These are phyloP conservation scores for Lachnellula hyalina DNA, from an alignment of 2,329 filamentous ascomycete species.

Conservation along the genomic window DNA sequence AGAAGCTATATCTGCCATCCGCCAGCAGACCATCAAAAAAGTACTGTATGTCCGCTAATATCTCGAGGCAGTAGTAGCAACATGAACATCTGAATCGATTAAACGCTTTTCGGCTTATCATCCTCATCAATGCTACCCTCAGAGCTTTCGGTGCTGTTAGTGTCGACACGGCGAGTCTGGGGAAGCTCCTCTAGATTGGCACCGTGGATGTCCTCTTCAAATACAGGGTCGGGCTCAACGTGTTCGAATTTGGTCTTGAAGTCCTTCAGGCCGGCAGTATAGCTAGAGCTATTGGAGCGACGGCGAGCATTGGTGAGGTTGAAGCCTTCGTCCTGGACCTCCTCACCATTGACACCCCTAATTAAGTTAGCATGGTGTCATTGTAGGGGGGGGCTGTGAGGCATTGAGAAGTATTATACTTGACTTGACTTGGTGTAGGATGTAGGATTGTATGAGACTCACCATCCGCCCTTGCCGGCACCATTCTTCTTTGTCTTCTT, in stretches of 20 bases:
- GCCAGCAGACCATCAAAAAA: constrained; percentile 17
- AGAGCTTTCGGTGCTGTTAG: constrained; percentile 34
- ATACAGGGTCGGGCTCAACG: constrained; percentile 83
- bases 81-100: constrained; percentile 12
- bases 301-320: constrained; percentile 81
- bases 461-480: constrained; percentile 91
- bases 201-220: constrained; percentile 81
- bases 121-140: constrained; percentile 30
- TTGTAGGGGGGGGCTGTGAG: neutral
- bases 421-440: neutral
- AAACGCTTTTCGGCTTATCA: constrained; percentile 38
- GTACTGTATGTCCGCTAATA: constrained; percentile 18
- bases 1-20: constrained; percentile 20
- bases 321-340: constrained; percentile 78
- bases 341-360: constrained; percentile 80
- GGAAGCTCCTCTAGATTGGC: constrained; percentile 34
- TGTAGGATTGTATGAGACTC: constrained; percentile 35
- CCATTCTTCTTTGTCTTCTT: constrained; percentile 97
- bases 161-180: constrained; percentile 27
- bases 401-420: constrained; percentile 17
- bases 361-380: constrained; percentile 15
- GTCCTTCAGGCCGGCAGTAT: constrained; percentile 63
- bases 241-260: constrained; percentile 98
- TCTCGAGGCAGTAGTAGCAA: constrained; percentile 14
- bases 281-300: constrained; percentile 83